Percentiles rank a stretch among this genome's conserved stretches.
Evolutionary conservation across 768 basidiomycete species (phyloP).

Genomic region (Paxillus ammoniavirescens): DNA sequence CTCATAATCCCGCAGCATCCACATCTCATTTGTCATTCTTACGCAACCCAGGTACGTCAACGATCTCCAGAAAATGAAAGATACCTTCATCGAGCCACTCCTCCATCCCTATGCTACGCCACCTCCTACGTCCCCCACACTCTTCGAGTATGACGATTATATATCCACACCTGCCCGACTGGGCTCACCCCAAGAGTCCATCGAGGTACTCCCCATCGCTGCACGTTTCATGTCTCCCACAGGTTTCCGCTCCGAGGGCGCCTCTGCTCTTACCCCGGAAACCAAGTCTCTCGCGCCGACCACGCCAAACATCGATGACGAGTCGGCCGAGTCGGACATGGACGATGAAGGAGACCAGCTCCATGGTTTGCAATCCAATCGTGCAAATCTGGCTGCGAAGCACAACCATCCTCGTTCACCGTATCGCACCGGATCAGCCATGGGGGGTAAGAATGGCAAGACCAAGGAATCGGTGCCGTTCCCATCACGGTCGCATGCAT

Average conservation of each 20-base stretch:
- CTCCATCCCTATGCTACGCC: conserved; percentile 72
- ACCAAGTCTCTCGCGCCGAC: conserved; percentile 47
- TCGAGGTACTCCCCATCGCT: conserved; percentile 81
- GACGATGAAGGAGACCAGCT: conserved; percentile 59
- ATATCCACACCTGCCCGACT: conserved; percentile 34
- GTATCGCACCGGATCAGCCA: conserved; percentile 52
- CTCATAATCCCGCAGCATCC: not conserved
- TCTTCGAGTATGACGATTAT: conserved; percentile 71
- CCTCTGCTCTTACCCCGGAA: conserved; percentile 38
- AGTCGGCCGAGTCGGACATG: conserved; percentile 72
- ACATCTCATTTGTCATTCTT: conserved; percentile 1
- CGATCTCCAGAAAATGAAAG: conserved; percentile 88
- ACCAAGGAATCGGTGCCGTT: conserved; percentile 60
- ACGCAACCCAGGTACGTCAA: conserved; percentile 74
- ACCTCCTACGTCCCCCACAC: conserved; percentile 42
- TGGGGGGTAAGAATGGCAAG: conserved; percentile 40
- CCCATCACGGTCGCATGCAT: conserved; percentile 77
- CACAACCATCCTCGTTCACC: conserved; percentile 76
- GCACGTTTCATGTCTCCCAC: conserved; percentile 84
- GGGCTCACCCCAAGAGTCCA: conserved; percentile 68
- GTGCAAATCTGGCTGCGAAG: conserved; percentile 38
- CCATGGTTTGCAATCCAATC: conserved; percentile 21
- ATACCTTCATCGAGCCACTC: conserved; percentile 87
- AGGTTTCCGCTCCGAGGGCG: conserved; percentile 47
- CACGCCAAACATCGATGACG: conserved; percentile 66